Base-by-base conservation (phyloP, 345 rosid genomes). In the Hypericum perforatum region DNA sequence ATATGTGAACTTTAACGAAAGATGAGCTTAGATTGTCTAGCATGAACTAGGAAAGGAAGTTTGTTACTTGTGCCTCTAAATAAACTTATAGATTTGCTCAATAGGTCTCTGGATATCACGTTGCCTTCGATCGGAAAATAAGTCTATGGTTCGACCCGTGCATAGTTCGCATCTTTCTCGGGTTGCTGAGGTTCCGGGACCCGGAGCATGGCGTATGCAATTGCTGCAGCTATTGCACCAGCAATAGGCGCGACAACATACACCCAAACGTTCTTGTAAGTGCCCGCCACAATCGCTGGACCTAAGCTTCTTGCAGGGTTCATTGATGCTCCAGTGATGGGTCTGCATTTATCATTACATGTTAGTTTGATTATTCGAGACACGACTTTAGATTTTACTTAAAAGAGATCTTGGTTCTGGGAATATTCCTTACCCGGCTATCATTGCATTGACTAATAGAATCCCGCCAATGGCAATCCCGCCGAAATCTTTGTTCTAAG, bases 311-410 rank as follows among this genome's bases (percentile, higher is more conserved):
- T 73, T 0, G 68, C 81, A 4, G 81, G 83, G 53, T 81, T 77
- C 82, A 77, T 75, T 0, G 81, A 81, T 52, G 86, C 81, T 38
- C 81, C 77, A 0, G 79, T 81, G 13, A 75, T 73, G 9, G 83
- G 79, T 59, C 79, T 73, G 74, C 74, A 63, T 22, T 22, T 1
- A 22, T 22, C 32, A 22, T 22, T 22, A 22, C 2, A 22, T 22
- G 32, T 22, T 22, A 22, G 32, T 22, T 22, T 22, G 1, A 4
- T 22, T 22, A 22, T 22, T 22, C 4, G 32, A 22, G 1, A 22
- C 32, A 4, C 32, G 32, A 22, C 32, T 22, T 22, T 22, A 4
- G 32, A 22, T 22, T 22, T 4, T 22, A n/a, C n/a, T 22, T 22
- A 1, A 22, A 22, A 22, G 32, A 22, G 32, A 22, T 4, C n/a